Base-by-base conservation (phyloP, 2,329 filamentous ascomycete genomes). In the Leptodontidium sp. region DNA sequence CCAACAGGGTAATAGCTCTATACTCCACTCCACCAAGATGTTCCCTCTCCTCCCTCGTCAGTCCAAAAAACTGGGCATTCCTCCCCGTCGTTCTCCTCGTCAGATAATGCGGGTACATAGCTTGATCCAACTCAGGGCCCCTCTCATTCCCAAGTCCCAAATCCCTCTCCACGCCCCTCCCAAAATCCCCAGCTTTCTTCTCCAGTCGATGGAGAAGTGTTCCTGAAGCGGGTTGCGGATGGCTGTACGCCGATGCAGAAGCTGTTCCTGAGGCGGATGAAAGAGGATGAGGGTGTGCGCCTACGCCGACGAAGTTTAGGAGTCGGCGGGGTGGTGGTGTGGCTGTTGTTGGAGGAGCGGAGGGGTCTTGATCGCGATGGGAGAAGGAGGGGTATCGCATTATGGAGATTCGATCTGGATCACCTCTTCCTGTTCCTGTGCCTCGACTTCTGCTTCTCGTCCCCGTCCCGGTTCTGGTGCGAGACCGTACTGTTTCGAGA, bases 1-100 rank as follows among this genome's bases (percentile, higher is more conserved):
- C 83, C 1, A 92, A 81, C 5, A 91, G 78, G 59, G 83, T 83
- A 24, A 91, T 82, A 17, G 89, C 88, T 52, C 87, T 84, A 75
- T 91, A 90, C 76, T 91, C 89, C 66, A 84, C 86, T 0, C 89
- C 88, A 32, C 89, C 89, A 0, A 91, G 80, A 35, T 84, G 81
- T 64, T 88, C 85, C 45, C 87, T 83, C 73, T 90, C 86, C 15
- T 84, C 82, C 24, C 81, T 80, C 0, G 81, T 82, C 47, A 90
- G 78, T 55, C 84, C 82, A 72, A 85, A 82, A 68, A 89, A 88
- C 68, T 86, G 84, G 1, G 83, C 84, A 75, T 88, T 88, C 61
- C 84, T 82, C 2, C 83, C 83, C 1, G 84, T 80, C 6, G 74
- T 75, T 68, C 65, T 70, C 58, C 64, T 66, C 24, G 64, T 76